phyloP scores from a whole-genome alignment of 2,329 filamentous ascomycete genomes.

The Aureobasidium mangrovei region DNA sequence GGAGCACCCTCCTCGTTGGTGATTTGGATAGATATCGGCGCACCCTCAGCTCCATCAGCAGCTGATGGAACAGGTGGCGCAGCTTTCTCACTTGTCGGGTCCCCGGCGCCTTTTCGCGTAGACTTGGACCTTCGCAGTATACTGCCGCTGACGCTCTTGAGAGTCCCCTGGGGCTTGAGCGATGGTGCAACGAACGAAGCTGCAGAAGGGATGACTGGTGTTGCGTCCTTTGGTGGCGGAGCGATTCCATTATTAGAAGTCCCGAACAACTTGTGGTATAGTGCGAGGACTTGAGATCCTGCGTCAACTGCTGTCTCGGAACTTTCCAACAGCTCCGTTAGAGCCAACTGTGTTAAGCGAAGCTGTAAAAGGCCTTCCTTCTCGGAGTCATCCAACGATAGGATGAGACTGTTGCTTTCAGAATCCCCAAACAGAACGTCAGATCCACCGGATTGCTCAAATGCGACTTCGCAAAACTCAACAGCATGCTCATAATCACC shows the following conservation, averaged over 20 bases:
- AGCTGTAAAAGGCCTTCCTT: conserved; percentile 85
- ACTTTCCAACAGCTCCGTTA: conserved; percentile 76
- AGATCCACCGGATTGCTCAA: conserved; percentile 68
- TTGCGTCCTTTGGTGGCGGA: conserved; percentile 38
- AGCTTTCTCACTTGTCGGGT: conserved; percentile 21
- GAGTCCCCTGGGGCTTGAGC: conserved; percentile 26
- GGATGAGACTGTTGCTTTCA: conserved; percentile 42
- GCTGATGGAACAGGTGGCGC: conserved; percentile 14
- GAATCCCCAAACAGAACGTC: conserved; percentile 5
- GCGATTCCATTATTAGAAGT: conserved; percentile 41
- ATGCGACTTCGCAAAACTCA: conserved; percentile 78
- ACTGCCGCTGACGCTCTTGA: conserved; percentile 55
- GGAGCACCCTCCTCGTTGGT: conserved; percentile 51
- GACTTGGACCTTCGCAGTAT: conserved; percentile 61
- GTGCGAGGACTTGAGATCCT: conserved; percentile 70
- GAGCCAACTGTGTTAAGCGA: conserved; percentile 85
- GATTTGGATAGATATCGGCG: conserved; percentile 65
- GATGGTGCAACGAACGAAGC: conserved; percentile 19
- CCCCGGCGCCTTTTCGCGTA: conserved; percentile 36
- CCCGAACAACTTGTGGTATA: conserved; percentile 77
- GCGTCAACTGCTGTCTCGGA: conserved; percentile 80
- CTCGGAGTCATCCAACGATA: conserved; percentile 74
- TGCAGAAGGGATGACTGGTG: conserved; percentile 36
- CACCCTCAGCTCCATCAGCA: conserved; percentile 20
- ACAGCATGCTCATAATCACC: conserved; percentile 76